Base-by-base conservation (phyloP, 345 rosid species). In the Eucalyptus coolabah region DNA sequence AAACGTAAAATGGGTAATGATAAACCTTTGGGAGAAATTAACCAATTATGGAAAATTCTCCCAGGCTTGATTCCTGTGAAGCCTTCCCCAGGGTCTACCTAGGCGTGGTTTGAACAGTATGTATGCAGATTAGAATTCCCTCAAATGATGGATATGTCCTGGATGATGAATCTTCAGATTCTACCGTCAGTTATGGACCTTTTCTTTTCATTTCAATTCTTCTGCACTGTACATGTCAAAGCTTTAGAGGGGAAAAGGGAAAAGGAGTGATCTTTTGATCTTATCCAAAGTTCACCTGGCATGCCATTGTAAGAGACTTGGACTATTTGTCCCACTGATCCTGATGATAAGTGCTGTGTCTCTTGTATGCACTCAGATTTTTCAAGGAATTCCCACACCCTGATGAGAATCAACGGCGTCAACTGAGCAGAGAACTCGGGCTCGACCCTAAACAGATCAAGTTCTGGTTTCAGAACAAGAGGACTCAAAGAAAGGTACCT, bases 381-480 rank as follows among this genome's bases (percentile, higher is more conserved):
- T 97, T 95, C 93, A 94, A 91, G 92, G 94, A 95, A 2, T 93
- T 92, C 87, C 96, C 97, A 5, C 97, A 96, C 87, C 99, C 98
- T 7, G 94, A 94, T 40, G 96, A 95, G 19, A 88, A 88, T 51
- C 98, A 95, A 34, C 89, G 96, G 89, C 88, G 92, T 6, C 89
- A 63, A 3, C n/a, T 97, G 42, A 91, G 98, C 82, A 81, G 42
- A 82, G 96, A 95, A 44, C 87, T 97, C 50, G 91, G 94, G 12
- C 93, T 97, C 1, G 95, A 91, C 23, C 86, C 89, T 9, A 92
- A 90, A 86, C 98, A 96, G 89, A 88, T 97, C 91, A 97, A 95
- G 54, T 96, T 96, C 87, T 97, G 99, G 99, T 97, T 97, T 89
- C 98, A 96, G 42, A 96, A 96, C 93, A 97, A 95, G 89, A 93